Evolutionary conservation across 1,284 basidiomycete species (phyloP), one percentile per base, ranked within the genome.

Genomic region (Trametes polyzona): DNA sequence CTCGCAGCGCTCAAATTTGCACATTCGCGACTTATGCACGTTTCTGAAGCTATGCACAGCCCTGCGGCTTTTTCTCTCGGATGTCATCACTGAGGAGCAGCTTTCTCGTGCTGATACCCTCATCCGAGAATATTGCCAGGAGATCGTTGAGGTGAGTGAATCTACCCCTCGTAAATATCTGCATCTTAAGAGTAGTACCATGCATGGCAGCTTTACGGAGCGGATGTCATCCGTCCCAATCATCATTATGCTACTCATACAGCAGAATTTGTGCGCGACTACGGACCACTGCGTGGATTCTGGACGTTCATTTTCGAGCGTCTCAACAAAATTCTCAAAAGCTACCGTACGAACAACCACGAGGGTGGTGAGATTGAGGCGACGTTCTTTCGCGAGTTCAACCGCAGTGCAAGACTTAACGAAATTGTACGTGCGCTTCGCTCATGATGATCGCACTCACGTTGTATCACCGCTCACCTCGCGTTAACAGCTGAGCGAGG

Each of bases 241-340:
- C 67, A 73, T 35, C 73, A 73, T 52, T 74, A 71, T 29, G 65
- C 68, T 0, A 72, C 65, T 0, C 69, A 74, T 49, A 65, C 63
- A 2, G 32, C 55, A 0, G 58, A 66, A 2, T 69, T 47, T 36
- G 51, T 71, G 1, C 62, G 58, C 0, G 64, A 72, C 42, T 75
- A 64, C 52, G 73, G 74, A 0, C 75, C 75, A 0, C 37, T 76
- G 0, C 67, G 69, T n/a, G 69, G 61, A 4, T 76, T 74, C 50
- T 76, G 75, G 74, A 75, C 68, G 0, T 76, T 76, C 43, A 49
- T 76, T 1, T 75, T 74, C 52, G 74, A 76, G 49, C 63, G 69
- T 0, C 42, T 76, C 6, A 76, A 75, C 53, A 74, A 74, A 39
- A 65, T 76, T 1, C 64, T 76, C 19, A 76, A 76, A 52, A 65